Evolutionary conservation across 2,329 filamentous ascomycete genomes (phyloP), one percentile per base, ranked within the genome.

Genomic region (Clonostachys solani): DNA sequence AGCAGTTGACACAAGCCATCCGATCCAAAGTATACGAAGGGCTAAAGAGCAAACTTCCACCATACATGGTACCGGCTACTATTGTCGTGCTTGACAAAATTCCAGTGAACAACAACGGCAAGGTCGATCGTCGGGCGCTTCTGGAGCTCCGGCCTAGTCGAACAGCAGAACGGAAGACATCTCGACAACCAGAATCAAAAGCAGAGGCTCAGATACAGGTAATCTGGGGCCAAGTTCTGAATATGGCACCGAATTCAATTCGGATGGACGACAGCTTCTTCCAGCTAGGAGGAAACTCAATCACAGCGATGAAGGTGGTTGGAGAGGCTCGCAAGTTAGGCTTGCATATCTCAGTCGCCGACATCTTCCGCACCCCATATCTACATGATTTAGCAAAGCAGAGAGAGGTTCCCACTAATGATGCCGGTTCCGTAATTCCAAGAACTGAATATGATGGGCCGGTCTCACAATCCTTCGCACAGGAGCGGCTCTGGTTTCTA

Each of bases 231-330:
- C 55, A 60, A 3, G 55, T 69, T 0, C 57, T 74, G 9, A 53
- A 54, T 7, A 51, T 68, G 3, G 52, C 56, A 5, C 49, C 60
- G 17, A 55, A 64, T 5, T 50, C 56, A 8, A 68, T 74, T 19
- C 62, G 64, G 6, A 50, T 62, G 5, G 64, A 70, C 4, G 68
- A 74, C 50, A 73, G 69, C 56, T 77, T 77, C 56, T 75, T 77
- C 61, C 62, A 62, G 1, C 62, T 74, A 0, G 73, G 74, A 8
- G 74, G 74, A 19, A 69, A 75, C 53, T 76, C 73, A 1, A 63
- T 77, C 2, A 51, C 63, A 1, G 73, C 73, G 2, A 79, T 76
- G 67, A 72, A 23, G 18, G 12, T 46, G 5, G 37, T 46, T 17
- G 34, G 33, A 23, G 44, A 40, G 18, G 44, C 36, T 19, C 44